These are phyloP conservation scores for Starmerella stellata DNA, from an alignment of 805 yeast species.

Conservation along the genomic window DNA sequence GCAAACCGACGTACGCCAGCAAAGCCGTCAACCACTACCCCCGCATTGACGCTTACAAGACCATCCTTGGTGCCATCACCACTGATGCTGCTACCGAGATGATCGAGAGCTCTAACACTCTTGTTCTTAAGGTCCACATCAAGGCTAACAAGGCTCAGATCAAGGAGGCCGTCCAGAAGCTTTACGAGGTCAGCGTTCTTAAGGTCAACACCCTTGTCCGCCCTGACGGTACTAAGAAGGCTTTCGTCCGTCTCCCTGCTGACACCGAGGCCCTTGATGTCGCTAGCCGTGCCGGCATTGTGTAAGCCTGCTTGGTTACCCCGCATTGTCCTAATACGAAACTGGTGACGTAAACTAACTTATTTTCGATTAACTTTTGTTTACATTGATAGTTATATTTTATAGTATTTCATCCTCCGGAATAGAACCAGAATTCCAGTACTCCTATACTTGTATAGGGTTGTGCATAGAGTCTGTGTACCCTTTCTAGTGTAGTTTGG, in stretches of 20 bases:
- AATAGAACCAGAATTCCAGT: too few species aligned
- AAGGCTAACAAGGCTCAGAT: conserved; percentile 97
- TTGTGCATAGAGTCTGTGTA: too few species aligned
- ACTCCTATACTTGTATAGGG: too few species aligned
- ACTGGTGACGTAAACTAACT: not conserved
- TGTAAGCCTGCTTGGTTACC: conserved; percentile 31
- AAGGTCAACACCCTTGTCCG: conserved; percentile 92
- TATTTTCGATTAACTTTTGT: not conserved
- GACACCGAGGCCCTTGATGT: conserved; percentile 99
- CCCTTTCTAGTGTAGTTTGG: too few species aligned
- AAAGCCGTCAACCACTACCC: conserved; percentile 94
- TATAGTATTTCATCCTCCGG: too few species aligned
- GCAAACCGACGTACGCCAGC: conserved; percentile 87
- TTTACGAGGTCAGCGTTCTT: conserved; percentile 87
- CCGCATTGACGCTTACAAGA: conserved; percentile 91
- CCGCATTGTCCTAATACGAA: not conserved
- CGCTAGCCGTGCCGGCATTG: conserved; percentile 99
- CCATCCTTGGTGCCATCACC: conserved; percentile 86
- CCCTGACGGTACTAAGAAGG: conserved; percentile 99
- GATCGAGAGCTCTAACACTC: conserved; percentile 98
- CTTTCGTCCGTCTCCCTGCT: conserved; percentile 96
- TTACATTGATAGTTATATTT: conserved; percentile 6
- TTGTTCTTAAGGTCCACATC: conserved; percentile 94
- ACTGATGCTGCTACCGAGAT: conserved; percentile 98
- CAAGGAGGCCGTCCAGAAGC: conserved; percentile 94